phyloP scores from a whole-genome alignment of 805 yeast species.

The Zygosaccharomyces kombuchaensis region DNA sequence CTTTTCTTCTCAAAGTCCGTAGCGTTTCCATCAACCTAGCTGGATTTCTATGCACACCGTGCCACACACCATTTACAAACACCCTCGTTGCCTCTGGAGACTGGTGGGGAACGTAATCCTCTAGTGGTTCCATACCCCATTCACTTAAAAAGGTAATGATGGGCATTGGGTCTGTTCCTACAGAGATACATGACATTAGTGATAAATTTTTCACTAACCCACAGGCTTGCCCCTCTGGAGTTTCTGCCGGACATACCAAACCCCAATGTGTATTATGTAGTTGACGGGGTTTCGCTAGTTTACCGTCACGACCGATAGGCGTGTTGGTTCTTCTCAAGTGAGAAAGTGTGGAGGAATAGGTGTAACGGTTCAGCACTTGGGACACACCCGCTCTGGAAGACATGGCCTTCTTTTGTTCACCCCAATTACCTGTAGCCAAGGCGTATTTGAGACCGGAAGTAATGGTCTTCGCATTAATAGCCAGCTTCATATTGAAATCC shows the following conservation, averaged over 20 bases:
- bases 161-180: conserved; percentile 96
- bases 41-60: conserved; percentile 96
- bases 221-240: conserved; percentile 99
- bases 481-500: conserved; percentile 92
- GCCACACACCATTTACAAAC: conserved; percentile 99
- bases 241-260: conserved; percentile 98
- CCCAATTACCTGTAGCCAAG: conserved; percentile 99
- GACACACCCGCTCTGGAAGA: conserved; percentile 98
- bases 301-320: conserved; percentile 99
- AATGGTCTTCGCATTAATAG: conserved; percentile 94
- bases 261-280: conserved; percentile 99
- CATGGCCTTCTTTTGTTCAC: conserved; percentile 99
- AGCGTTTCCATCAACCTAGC: conserved; percentile 86
- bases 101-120: conserved; percentile 90
- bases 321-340: conserved; percentile 99
- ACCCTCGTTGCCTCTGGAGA: conserved; percentile 89
- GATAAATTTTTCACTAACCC: conserved; percentile 96
- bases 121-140: conserved; percentile 99
- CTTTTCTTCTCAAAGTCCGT: conserved; percentile 87
- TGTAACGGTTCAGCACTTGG: conserved; percentile 95
- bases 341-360: conserved; percentile 96
- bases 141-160: conserved; percentile 89
- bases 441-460: conserved; percentile 97
- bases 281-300: conserved; percentile 97
- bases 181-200: conserved; percentile 95